Evolutionary conservation across 2,329 filamentous ascomycete genomes (phyloP).

Genomic region (Tympanopsis confertula): DNA sequence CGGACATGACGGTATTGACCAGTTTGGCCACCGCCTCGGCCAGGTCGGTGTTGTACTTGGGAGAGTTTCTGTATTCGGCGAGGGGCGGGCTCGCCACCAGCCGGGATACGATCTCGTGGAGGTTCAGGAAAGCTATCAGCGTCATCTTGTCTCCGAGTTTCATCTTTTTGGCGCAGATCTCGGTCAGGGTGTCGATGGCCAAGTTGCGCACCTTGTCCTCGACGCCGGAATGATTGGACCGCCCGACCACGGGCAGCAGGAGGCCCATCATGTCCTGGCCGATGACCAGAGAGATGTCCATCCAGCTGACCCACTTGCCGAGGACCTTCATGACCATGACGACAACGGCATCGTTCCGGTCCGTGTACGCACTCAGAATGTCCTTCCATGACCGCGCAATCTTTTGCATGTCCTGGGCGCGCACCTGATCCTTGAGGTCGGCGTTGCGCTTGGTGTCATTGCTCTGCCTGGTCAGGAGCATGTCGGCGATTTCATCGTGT

Average conservation of each 20-base stretch:
- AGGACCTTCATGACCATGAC: conserved; percentile 87
- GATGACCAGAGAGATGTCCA: conserved; percentile 87
- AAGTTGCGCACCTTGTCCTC: conserved; percentile 78
- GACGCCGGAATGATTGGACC: conserved; percentile 45
- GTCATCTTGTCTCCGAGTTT: conserved; percentile 84
- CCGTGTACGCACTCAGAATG: conserved; percentile 67
- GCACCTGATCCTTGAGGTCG: conserved; percentile 80
- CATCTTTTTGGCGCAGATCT: conserved; percentile 98
- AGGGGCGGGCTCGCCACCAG: conserved; percentile 75
- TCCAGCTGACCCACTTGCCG: conserved; percentile 97
- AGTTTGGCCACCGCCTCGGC: conserved; percentile 91
- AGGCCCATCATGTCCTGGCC: conserved; percentile 78
- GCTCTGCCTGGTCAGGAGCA: conserved; percentile 67
- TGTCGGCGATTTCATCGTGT: conserved; percentile 94
- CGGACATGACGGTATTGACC: conserved; percentile 78
- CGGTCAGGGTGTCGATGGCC: conserved; percentile 86
- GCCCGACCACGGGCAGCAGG: conserved; percentile 78
- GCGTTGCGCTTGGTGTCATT: conserved; percentile 77
- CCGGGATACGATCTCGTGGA: conserved; percentile 73
- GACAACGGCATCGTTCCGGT: conserved; percentile 59
- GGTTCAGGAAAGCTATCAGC: conserved; percentile 81
- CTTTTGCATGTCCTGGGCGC: conserved; percentile 76
- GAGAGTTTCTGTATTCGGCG: conserved; percentile 65
- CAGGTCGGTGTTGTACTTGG: conserved; percentile 87
- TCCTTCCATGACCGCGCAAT: conserved; percentile 86